phyloP scores from a whole-genome alignment of 2,329 filamentous ascomycete species.

The Biscogniauxia mediterranea region DNA sequence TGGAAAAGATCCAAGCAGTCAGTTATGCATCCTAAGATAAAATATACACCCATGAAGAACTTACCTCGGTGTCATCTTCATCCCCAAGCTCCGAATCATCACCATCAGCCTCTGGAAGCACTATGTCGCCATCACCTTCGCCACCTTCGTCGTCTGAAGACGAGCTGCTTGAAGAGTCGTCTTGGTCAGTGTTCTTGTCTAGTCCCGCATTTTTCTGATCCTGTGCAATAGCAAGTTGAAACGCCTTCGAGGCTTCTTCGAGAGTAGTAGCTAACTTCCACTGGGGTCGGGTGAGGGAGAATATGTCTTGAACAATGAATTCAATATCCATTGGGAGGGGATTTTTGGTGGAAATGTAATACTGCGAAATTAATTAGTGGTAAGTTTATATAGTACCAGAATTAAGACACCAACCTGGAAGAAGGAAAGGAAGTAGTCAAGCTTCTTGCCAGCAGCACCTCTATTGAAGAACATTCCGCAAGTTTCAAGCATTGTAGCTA shows the following conservation, averaged over 20 bases:
- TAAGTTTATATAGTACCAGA: background rate
- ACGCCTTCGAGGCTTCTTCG: conserved; percentile 79
- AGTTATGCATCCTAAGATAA: background rate
- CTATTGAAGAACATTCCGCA: conserved; percentile 96
- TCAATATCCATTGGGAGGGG: conserved; percentile 94
- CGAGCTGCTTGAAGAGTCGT: conserved; percentile 68
- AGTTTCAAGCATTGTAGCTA: conserved; percentile 87
- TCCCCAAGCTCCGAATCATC: conserved; percentile 59
- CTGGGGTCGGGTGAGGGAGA: conserved; percentile 78
- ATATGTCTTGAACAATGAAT: conserved; percentile 93
- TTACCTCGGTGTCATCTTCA: conserved; percentile 58
- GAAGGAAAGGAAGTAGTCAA: conserved; percentile 96
- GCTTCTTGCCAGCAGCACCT: conserved; percentile 90
- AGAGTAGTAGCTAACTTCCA: conserved; percentile 84
- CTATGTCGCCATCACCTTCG: conserved; percentile 61
- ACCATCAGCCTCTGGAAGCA: conserved; percentile 60
- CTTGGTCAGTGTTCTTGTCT: conserved; percentile 67
- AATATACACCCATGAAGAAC: conserved; percentile 12
- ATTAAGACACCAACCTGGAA: conserved; percentile 63
- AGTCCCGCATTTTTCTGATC: conserved; percentile 79
- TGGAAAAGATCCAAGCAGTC: conserved; percentile 24
- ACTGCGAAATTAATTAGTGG: conserved; percentile 47
- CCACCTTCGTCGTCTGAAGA: conserved; percentile 70
- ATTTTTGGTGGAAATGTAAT: conserved; percentile 91
- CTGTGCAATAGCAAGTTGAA: conserved; percentile 83